Evolutionary conservation across 2,329 filamentous ascomycete genomes (phyloP).

Genomic region (Aspergillus sp.): DNA sequence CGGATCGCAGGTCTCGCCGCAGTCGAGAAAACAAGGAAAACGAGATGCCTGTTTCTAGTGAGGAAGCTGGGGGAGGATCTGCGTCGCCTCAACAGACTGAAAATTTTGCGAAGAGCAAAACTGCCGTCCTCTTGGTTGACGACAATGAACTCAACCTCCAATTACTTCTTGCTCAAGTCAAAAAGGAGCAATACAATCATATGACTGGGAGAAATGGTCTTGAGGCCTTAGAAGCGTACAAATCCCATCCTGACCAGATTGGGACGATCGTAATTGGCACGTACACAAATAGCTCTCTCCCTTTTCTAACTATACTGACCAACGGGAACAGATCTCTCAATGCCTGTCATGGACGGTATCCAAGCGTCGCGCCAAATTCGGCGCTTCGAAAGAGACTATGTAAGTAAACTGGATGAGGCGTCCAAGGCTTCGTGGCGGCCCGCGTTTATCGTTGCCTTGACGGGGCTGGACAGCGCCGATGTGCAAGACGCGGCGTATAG

Average conservation of each 20-base stretch:
- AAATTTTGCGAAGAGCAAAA: background rate
- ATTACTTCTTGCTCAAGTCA: conserved; percentile 23
- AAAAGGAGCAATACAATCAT: conserved; percentile 22
- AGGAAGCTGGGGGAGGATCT: background rate
- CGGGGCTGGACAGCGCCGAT: conserved; percentile 21
- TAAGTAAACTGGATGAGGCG: background rate
- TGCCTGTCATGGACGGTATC: conserved; percentile 32
- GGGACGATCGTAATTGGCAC: conserved; percentile 13
- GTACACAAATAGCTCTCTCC: background rate
- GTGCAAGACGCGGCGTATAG: conserved; percentile 24
- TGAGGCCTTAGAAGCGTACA: conserved; percentile 25
- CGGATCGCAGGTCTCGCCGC: background rate
- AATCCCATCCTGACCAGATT: conserved; percentile 5
- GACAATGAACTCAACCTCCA: conserved; percentile 31
- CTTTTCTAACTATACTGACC: no score
- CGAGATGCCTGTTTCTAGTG: background rate
- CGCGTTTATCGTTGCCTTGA: conserved; percentile 21
- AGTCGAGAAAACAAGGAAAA: no score
- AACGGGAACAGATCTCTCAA: conserved; percentile 23
- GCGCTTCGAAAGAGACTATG: conserved; percentile 13
- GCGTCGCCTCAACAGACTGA: no score
- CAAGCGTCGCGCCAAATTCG: conserved; percentile 24
- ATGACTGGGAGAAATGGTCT: conserved; percentile 27
- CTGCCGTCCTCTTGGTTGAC: conserved; percentile 26
- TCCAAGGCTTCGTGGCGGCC: background rate